Conservation (phyloP, 2,329 filamentous ascomycete species). For the Eurotiales sp. region DNA sequence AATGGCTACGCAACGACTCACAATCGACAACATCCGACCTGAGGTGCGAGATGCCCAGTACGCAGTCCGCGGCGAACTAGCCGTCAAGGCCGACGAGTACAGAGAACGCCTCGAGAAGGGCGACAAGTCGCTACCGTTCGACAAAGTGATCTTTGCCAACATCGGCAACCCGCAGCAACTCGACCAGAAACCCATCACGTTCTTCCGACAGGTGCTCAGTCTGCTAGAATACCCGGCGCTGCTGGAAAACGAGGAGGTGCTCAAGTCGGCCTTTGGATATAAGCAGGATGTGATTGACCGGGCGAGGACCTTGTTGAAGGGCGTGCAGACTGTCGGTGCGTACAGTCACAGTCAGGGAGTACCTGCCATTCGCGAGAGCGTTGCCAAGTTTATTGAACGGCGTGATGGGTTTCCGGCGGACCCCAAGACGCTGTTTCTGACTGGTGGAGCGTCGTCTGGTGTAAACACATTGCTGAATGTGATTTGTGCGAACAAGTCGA, state of each 20-base stretch:
- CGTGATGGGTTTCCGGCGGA: constrained; percentile 86
- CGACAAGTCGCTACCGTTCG: constrained; percentile 67
- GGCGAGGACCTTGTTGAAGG: constrained; percentile 73
- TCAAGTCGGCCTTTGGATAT: constrained; percentile 74
- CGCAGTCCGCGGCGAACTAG: constrained; percentile 92
- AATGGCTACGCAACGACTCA: constrained; percentile 57
- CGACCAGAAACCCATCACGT: constrained; percentile 98
- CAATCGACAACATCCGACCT: constrained; percentile 85
- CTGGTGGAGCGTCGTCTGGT: constrained; percentile 84
- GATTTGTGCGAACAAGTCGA: constrained; percentile 72
- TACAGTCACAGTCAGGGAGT: constrained; percentile 94
- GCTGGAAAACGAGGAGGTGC: constrained; percentile 75
- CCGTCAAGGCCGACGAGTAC: constrained; percentile 88
- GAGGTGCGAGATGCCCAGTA: constrained; percentile 86
- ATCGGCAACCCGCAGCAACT: constrained; percentile 99
- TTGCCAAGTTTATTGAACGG: constrained; percentile 88
- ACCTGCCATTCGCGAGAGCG: constrained; percentile 78
- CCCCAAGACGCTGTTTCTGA: constrained; percentile 80
- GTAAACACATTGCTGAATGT: constrained; percentile 91
- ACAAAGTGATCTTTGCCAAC: constrained; percentile 91
- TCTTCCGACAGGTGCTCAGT: constrained; percentile 95
- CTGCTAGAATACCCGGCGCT: constrained; percentile 85
- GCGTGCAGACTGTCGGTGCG: constrained; percentile 87
- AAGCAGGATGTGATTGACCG: constrained; percentile 83
- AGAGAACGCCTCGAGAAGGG: constrained; percentile 63